Evolutionary conservation across 108 stramenopile genomes (phyloP).

Genomic region (Discostella stelligeroides): DNA sequence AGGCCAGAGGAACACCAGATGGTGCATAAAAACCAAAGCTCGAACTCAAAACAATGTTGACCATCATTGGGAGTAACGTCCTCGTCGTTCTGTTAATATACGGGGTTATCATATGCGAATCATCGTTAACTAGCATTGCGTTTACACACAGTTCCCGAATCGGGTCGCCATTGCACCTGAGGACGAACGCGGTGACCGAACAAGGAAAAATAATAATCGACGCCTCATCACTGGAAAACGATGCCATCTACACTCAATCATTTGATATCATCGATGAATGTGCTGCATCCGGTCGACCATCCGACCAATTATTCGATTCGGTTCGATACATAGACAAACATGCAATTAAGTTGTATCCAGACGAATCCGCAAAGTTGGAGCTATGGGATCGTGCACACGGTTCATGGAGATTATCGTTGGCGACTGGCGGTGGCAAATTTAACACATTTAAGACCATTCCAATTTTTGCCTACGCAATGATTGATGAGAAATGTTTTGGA

Average conservation of each 20-base stretch:
- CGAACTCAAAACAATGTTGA: no score
- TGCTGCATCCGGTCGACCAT: slow-evolving; percentile 40
- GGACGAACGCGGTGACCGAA: slow-evolving; percentile 1
- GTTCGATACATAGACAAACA: slow-evolving; percentile 66
- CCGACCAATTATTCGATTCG: slow-evolving; percentile 55
- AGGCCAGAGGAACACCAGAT: no score
- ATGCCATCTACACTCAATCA: slow-evolving; percentile 38
- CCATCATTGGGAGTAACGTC: background rate
- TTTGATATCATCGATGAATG: slow-evolving; percentile 56
- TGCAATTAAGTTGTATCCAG: slow-evolving; percentile 56
- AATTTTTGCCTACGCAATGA: slow-evolving; percentile 71
- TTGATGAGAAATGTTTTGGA: slow-evolving; percentile 64
- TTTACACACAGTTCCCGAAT: background rate
- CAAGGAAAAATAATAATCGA: no score
- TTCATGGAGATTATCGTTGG: slow-evolving; percentile 65
- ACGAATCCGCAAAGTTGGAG: slow-evolving; percentile 41
- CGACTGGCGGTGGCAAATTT: slow-evolving; percentile 56
- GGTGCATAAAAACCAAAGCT: no score
- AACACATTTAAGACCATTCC: slow-evolving; percentile 63
- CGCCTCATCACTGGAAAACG: slow-evolving; percentile 9
- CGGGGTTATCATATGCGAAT: background rate
- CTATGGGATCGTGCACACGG: slow-evolving; percentile 62
- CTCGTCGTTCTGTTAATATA: background rate
- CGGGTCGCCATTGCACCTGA: background rate
- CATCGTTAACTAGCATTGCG: background rate